phyloP scores from a whole-genome alignment of 2,329 filamentous ascomycete genomes.

The Apiospora aurea region DNA sequence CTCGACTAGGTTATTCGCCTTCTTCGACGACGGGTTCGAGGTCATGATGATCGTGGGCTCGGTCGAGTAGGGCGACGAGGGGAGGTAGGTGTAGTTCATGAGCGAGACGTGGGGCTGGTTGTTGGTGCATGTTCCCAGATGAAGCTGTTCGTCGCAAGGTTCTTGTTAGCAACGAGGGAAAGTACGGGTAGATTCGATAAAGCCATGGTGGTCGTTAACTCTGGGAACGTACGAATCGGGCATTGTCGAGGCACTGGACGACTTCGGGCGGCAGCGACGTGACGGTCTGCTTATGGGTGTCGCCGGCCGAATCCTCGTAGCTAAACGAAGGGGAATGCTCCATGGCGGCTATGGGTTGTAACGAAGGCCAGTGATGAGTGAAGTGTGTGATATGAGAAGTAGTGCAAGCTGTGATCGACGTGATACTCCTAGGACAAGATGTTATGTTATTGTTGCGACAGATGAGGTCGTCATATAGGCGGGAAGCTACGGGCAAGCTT shows the following conservation, averaged over 20 bases:
- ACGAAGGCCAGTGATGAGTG: too few species aligned
- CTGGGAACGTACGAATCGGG: conserved; percentile 77
- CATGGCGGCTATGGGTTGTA: conserved; percentile 44
- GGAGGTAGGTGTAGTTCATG: conserved; percentile 99
- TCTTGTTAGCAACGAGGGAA: conserved; percentile 24
- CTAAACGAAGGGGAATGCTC: conserved; percentile 75
- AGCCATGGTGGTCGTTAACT: background rate
- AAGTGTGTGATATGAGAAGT: too few species aligned
- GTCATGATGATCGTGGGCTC: conserved; percentile 95
- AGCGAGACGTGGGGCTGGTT: conserved; percentile 90
- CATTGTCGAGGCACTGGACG: conserved; percentile 89
- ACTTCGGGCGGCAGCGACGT: conserved; percentile 82
- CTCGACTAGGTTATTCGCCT: conserved; percentile 79
- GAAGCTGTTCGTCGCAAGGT: conserved; percentile 67
- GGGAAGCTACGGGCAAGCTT: conserved; percentile 17
- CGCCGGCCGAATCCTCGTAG: conserved; percentile 76
- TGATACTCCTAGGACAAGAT: background rate
- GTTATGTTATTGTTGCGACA: background rate
- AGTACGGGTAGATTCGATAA: conserved; percentile 27
- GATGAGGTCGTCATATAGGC: conserved; percentile 22
- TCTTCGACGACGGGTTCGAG: conserved; percentile 79
- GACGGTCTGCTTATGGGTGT: conserved; percentile 74
- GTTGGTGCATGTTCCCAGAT: conserved; percentile 88
- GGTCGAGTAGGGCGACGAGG: conserved; percentile 72
- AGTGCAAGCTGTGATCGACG: background rate